phyloP scores from a whole-genome alignment of 495 filamentous ascomycete species.

The Xylaria castorea region DNA sequence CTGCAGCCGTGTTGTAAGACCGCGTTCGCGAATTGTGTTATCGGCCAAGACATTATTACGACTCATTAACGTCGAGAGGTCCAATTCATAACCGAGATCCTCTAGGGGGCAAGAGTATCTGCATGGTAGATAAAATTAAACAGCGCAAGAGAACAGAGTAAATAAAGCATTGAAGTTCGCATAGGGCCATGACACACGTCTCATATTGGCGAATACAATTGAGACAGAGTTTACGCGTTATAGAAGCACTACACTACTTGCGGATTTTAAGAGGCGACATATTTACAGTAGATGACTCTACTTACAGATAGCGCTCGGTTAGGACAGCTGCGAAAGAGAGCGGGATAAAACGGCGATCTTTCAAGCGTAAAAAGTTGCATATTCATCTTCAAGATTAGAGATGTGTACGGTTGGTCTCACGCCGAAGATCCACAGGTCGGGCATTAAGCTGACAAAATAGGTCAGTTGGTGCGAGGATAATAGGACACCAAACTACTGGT shows the following conservation, averaged over 20 bases:
- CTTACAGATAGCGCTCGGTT: background rate
- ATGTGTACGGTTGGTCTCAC: background rate
- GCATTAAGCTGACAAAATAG: slow-evolving; percentile 4
- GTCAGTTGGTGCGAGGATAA: slow-evolving; percentile 13
- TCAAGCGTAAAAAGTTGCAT: background rate
- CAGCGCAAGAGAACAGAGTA: background rate
- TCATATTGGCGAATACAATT: background rate
- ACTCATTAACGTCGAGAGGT: background rate
- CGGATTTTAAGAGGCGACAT: background rate
- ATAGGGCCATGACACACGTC: background rate
- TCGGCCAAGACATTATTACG: background rate
- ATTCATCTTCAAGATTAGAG: background rate
- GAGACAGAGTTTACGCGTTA: background rate
- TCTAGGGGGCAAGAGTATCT: background rate
- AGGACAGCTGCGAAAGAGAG: background rate
- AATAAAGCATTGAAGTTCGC: background rate
- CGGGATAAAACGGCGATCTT: background rate
- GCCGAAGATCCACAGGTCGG: slow-evolving; percentile 2
- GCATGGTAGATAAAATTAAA: background rate
- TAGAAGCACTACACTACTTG: slow-evolving; percentile 2
- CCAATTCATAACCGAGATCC: background rate
- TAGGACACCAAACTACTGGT: background rate
- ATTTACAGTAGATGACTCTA: background rate
- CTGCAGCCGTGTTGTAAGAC: slow-evolving; percentile 9
- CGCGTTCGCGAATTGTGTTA: background rate